Percentiles rank a stretch among this genome's conserved stretches.
Conservation (phyloP, 768 basidiomycete genomes). For the Coprinopsis strossmayeri region DNA sequence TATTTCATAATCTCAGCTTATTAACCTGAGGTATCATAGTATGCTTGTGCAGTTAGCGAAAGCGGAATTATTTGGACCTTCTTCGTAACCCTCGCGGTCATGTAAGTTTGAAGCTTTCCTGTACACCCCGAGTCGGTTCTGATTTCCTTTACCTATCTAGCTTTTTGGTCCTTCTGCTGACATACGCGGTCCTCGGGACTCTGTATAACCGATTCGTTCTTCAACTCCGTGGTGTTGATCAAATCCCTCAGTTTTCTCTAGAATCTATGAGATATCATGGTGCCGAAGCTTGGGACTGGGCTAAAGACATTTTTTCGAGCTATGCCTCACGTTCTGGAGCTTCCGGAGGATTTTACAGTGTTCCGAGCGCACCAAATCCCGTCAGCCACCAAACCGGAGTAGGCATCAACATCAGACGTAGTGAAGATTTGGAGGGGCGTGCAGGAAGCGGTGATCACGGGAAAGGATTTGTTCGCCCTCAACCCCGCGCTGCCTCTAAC, state of each 20-base stretch:
- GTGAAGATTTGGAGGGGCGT: slow-evolving; percentile 14
- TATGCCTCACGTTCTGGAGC: slow-evolving; percentile 16
- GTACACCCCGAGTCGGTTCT: too few relatives aligned
- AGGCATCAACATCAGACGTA: slow-evolving; percentile 12
- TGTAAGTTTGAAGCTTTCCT: slow-evolving; percentile 50
- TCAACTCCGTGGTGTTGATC: slow-evolving; percentile 61
- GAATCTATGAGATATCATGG: slow-evolving; percentile 44
- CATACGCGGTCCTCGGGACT: slow-evolving; percentile 63
- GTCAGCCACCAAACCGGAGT: slow-evolving; percentile 34
- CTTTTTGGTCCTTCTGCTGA: slow-evolving; percentile 45
- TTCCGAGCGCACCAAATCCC: slow-evolving; percentile 24
- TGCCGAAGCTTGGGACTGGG: slow-evolving; percentile 36
- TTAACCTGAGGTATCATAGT: slow-evolving; percentile 32
- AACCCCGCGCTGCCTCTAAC: slow-evolving; percentile 7
- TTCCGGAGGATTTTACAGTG: slow-evolving; percentile 9
- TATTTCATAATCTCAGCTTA: slow-evolving; percentile 1
- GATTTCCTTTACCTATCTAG: too few relatives aligned
- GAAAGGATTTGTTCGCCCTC: slow-evolving; percentile 27
- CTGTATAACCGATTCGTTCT: slow-evolving; percentile 78
- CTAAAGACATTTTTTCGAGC: slow-evolving; percentile 27
- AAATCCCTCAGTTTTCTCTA: slow-evolving; percentile 61
- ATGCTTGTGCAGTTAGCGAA: slow-evolving; percentile 68
- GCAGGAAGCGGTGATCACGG: slow-evolving; percentile 18
- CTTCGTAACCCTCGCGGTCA: slow-evolving; percentile 47
- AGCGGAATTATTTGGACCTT: slow-evolving; percentile 43